These are phyloP conservation scores for Mycena pura DNA, from an alignment of 768 basidiomycete species.

Conservation along the genomic window DNA sequence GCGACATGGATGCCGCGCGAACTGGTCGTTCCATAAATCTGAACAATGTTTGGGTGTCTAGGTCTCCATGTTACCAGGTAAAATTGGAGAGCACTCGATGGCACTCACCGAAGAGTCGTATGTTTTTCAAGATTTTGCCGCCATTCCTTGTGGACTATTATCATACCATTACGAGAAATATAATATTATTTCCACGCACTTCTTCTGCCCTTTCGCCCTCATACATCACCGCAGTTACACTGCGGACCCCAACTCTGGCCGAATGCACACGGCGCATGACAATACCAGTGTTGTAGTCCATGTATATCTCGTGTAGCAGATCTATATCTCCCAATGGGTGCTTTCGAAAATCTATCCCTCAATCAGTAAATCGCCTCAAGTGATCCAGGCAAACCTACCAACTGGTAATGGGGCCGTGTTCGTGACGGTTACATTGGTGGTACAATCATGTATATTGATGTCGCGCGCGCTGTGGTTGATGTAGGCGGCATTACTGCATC, in stretches of 20 bases:
- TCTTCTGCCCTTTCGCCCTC: background rate
- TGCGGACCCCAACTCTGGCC: background rate
- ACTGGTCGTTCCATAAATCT: background rate
- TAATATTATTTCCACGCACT: background rate
- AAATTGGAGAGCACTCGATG: background rate
- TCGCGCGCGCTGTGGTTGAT: too few species aligned
- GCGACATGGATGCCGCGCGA: background rate
- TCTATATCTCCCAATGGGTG: constrained; percentile 3
- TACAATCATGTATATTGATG: too few species aligned
- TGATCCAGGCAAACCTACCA: too few species aligned
- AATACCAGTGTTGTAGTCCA: background rate
- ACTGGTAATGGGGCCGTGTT: too few species aligned
- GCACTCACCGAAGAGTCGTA: background rate
- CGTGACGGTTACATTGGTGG: too few species aligned
- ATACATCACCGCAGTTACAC: background rate
- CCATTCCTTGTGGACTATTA: background rate
- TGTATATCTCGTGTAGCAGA: background rate
- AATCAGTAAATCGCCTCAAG: too few species aligned
- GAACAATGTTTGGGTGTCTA: background rate
- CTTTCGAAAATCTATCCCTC: background rate
- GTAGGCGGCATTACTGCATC: too few species aligned
- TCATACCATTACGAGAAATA: background rate
- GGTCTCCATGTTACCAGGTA: too few species aligned
- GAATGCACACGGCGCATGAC: background rate
- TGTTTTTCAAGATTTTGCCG: background rate